Evolutionary conservation across 2,329 filamentous ascomycete species (phyloP), one percentile per base, ranked within the genome.

Genomic region (Penicillium sp.): DNA sequence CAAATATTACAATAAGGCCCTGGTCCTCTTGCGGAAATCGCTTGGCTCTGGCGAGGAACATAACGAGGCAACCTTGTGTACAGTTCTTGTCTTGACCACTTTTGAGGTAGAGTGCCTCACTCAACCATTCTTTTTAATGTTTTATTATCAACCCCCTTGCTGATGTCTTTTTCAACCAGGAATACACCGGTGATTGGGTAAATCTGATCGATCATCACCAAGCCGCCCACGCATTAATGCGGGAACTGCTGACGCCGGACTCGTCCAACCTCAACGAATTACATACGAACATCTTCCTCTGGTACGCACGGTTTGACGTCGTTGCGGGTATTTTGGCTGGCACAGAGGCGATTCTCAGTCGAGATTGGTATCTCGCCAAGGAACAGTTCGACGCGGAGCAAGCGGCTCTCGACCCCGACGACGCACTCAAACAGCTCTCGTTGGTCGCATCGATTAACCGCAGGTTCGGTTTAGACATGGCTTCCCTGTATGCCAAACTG

Each of bases 141-240:
- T 19, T 35, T 57, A 14, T 19, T 4, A 21, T 37, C 11, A 9
- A 50, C 19, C 19, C 11, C 6, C 31, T 33, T 31, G 29, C 49
- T 51, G 16, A 49, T 46, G 49, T 21, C 21, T 33, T 53, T 57
- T 45, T 11, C 21, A 14, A 23, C n/a, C 67, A 96, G 92, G 95
- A 98, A 76, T 96, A 92, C 67, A 82, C 98, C 46, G 95, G 95
- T 13, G 95, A 99, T 71, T 98, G 92, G 92, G 86, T 96, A 53
- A 97, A 96, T 67, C 81, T 98, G 16, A 88, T 95, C 75, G 91
- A 92, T 23, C 95, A 98, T 72, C 93, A 97, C 72, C 92, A 89
- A 70, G 95, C 93, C 11, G 95, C 95, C 0, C 86, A 90, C 69
- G 86, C 91, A 62, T 88, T 98, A 66, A 78, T 98, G 46, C 89